A percentile compares a stretch with the other conserved stretches of the same genome.
Evolutionary conservation across 106 monocot species (phyloP).

Genomic region (Narthecium ossifragum): DNA sequence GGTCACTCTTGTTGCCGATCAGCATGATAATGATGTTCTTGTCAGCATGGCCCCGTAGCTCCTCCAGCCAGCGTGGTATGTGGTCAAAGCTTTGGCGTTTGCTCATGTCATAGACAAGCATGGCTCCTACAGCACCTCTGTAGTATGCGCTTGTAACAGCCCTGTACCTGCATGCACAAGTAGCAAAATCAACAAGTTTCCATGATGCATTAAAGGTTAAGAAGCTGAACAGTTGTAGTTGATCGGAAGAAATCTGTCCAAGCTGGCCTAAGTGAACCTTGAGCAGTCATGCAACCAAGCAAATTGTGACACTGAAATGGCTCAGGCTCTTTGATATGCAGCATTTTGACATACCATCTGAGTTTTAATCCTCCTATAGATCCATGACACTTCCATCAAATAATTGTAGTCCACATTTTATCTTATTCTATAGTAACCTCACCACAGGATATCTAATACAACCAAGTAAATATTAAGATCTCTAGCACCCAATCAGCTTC

Average conservation of each 20-base stretch:
- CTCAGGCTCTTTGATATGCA: background rate
- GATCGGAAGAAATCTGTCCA: background rate
- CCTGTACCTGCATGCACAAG: constrained; percentile 57
- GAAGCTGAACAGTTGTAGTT: background rate
- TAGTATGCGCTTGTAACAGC: constrained; percentile 97
- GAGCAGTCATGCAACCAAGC: background rate
- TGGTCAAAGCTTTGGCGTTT: constrained; percentile 95
- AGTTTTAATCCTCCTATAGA: no score
- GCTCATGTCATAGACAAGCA: constrained; percentile 91
- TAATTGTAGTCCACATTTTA: no score
- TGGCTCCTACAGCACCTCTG: constrained; percentile 86
- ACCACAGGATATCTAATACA: no score
- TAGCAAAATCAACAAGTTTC: background rate
- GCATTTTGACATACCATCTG: background rate
- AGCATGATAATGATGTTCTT: constrained; percentile 94
- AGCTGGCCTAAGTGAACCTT: background rate
- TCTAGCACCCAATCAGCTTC: no score
- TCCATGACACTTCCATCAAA: no score
- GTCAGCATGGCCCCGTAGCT: constrained; percentile 85
- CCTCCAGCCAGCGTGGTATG: constrained; percentile 87
- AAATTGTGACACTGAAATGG: background rate
- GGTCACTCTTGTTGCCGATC: constrained; percentile 85
- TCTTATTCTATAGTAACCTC: no score
- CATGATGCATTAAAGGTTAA: background rate
- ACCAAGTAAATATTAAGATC: no score